These are phyloP conservation scores for Venturia nashicola DNA, from an alignment of 2,329 filamentous ascomycete species.

Conservation along the genomic window DNA sequence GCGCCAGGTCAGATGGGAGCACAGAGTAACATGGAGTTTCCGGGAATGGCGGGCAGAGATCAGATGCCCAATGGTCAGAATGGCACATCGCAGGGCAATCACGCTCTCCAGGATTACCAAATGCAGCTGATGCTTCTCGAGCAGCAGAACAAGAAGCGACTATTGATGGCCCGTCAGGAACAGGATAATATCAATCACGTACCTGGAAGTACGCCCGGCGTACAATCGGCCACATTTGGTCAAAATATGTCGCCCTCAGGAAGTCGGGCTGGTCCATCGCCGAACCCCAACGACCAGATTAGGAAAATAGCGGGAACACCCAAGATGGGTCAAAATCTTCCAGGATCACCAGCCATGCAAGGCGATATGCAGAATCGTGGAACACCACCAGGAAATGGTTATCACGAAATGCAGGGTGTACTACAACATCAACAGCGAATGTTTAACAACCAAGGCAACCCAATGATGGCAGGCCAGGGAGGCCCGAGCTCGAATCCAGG, in stretches of 20 bases:
- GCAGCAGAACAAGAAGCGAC: conserved; percentile 76
- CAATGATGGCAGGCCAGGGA: conserved; percentile 41
- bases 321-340: conserved; percentile 58
- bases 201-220: conserved; percentile 29
- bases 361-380: conserved; percentile 54
- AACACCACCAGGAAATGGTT: conserved; percentile 39
- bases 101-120: conserved; percentile 76
- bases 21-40: conserved; percentile 39
- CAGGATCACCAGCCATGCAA: conserved; percentile 54
- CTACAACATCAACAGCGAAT: conserved; percentile 32
- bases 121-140: conserved; percentile 82
- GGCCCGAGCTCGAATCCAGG: conserved; percentile 57
- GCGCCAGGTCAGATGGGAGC: conserved; percentile 56
- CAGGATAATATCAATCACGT: conserved; percentile 53
- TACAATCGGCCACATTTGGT: conserved; percentile 31
- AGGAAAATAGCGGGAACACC: conserved; percentile 54
- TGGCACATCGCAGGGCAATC: conserved; percentile 46
- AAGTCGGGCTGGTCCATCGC: conserved; percentile 57
- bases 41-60: conserved; percentile 28
- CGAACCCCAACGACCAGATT: conserved; percentile 67
- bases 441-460: conserved; percentile 33
- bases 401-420: conserved; percentile 30
- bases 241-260: conserved; percentile 53
- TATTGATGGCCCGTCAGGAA: conserved; percentile 72
- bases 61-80: conserved; percentile 31